Evolutionary conservation across 2,329 filamentous ascomycete genomes (phyloP), one percentile per base, ranked within the genome.

Genomic region (Exophiala aquamarina): DNA sequence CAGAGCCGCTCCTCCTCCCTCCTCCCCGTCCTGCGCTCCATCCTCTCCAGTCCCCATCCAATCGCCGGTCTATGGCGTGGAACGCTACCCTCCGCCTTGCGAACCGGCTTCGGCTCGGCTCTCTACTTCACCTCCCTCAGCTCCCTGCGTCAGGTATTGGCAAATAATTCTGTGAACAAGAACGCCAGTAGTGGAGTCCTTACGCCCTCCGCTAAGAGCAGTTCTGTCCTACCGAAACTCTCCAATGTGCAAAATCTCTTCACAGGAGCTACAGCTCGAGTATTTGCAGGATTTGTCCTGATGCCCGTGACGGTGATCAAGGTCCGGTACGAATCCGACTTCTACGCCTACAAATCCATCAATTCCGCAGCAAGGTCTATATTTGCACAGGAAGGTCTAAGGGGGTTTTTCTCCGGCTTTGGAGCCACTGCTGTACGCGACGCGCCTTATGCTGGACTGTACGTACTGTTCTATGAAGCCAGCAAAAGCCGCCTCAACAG

Each of bases 281-380:
- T 89, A 1, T 84, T 87, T 42, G 92, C 92, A 0, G 93, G 93
- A 29, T 87, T 96, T 62, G 72, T 94, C 36, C 82, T 97, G 70
- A 97, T 96, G 88, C 93, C 93, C 1, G 81, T 97, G 51, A 98
- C 93, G 1, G 86, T 98, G 35, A 85, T 98, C 62, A 98, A 98
- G 65, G 93, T 97, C 34, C 87, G 93, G 35, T 97, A 95, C 64
- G 93, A 98, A 68, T 92, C 86, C 19, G 90, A 79, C 52, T 73
- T 92, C 34, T 98, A 96, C 71, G 73, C 81, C 3, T 97, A 97
- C 70, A 78, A 78, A 18, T 92, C 89, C 1, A 74, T 97, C 18
- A 69, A 78, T 32, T 76, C 82, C 29, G 93, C 93, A 0, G 82
- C 79, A 1, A 73, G 73, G 26, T 89, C 93, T 58, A 96, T 97